Conservation (phyloP, 2,329 filamentous ascomycete species). For the Cytospora piceae region DNA sequence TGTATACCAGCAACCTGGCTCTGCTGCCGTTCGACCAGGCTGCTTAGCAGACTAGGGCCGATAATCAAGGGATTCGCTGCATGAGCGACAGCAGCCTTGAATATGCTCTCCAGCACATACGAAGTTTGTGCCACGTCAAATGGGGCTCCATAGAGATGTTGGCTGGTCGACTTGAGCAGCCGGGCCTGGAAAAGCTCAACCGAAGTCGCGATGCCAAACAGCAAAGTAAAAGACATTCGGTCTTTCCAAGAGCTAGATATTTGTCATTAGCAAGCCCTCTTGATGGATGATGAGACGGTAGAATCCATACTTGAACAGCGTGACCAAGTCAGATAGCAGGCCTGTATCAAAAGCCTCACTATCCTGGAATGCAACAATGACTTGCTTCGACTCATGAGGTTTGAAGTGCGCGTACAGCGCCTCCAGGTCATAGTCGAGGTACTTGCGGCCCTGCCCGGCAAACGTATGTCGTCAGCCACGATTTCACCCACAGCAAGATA, state of each 20-base stretch:
- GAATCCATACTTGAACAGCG: constrained; percentile 64
- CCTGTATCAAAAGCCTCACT: constrained; percentile 79
- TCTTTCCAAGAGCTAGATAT: constrained; percentile 65
- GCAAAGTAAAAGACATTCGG: constrained; percentile 74
- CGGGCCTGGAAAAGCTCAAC: constrained; percentile 78
- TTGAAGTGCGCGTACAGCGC: constrained; percentile 65
- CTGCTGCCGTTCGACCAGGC: constrained; percentile 71
- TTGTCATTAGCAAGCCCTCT: constrained; percentile 37
- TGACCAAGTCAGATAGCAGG: constrained; percentile 72
- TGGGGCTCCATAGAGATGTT: constrained; percentile 68
- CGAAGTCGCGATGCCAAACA: constrained; percentile 82
- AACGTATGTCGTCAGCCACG: neutral
- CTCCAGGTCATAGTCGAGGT: constrained; percentile 79
- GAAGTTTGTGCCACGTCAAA: constrained; percentile 78
- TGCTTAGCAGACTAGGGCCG: constrained; percentile 64
- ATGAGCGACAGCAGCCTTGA: constrained; percentile 66
- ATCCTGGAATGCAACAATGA: constrained; percentile 77
- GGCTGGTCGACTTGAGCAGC: constrained; percentile 69
- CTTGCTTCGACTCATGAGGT: constrained; percentile 56
- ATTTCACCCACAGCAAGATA: neutral
- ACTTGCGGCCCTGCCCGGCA: constrained; percentile 57
- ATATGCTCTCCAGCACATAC: constrained; percentile 73
- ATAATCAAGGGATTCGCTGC: constrained; percentile 61
- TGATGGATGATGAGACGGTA: neutral
- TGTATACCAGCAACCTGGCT: constrained; percentile 79